Conservation (phyloP, 208 protist genomes). For the Wallacemonas sp. region DNA sequence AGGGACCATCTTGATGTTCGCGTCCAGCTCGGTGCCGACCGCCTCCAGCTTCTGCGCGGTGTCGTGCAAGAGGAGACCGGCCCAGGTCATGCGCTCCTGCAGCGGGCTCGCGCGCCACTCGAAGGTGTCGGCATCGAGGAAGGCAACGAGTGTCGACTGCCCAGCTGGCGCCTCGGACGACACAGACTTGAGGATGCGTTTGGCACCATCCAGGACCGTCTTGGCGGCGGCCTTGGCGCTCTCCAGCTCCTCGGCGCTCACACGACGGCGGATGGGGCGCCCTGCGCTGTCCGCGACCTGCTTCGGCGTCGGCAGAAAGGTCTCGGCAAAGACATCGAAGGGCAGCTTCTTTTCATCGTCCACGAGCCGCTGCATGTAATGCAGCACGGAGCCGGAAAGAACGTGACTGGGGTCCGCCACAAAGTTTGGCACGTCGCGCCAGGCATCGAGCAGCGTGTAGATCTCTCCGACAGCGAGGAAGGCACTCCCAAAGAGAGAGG, state of each 20-base stretch:
- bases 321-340: neutral
- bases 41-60: conserved; percentile 15
- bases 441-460: conserved; percentile 4
- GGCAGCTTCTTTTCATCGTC: conserved; percentile 9
- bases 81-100: conserved; percentile 14
- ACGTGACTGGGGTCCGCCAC: neutral
- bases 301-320: conserved; percentile 3
- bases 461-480: conserved; percentile 4
- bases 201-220: neutral
- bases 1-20: neutral
- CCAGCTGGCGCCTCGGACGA: neutral
- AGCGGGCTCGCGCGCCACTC: conserved; percentile 3
- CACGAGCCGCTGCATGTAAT: neutral
- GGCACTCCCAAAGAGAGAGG: neutral
- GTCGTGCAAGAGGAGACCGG: conserved; percentile 13
- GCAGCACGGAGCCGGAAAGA: conserved; percentile 17
- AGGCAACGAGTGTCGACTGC: neutral
- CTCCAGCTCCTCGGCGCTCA: neutral
- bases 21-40: conserved; percentile 3
- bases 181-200: neutral
- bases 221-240: neutral
- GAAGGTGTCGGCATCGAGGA: conserved; percentile 3
- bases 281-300: neutral
- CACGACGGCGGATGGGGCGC: neutral
- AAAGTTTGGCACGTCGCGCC: neutral